These are phyloP conservation scores for Rhodamnia rubescens DNA, from an alignment of 345 rosid species.

Conservation along the genomic window DNA sequence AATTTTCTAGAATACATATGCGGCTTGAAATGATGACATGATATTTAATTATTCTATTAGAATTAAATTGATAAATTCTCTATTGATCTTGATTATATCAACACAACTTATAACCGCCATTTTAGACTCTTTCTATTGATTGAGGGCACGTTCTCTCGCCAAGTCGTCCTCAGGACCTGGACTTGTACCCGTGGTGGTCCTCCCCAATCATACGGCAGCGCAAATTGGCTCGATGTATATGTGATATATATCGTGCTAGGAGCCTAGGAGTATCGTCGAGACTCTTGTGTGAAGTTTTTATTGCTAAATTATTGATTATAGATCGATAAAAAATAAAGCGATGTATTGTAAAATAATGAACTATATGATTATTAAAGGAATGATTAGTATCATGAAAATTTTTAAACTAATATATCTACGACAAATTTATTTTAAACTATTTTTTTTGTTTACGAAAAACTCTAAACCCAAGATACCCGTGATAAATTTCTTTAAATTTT, in stretches of 20 bases:
- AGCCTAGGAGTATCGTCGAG: not conserved
- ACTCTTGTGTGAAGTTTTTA: not conserved
- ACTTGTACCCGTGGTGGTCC: not conserved
- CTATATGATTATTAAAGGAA: too few species aligned
- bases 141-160: too few species aligned
- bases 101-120: not conserved
- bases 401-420: too few species aligned
- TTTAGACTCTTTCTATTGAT: not conserved
- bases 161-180: not conserved
- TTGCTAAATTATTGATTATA: not conserved
- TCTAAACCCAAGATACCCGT: too few species aligned
- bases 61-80: not conserved
- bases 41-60: not conserved
- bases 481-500: too few species aligned
- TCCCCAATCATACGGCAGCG: not conserved
- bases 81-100: not conserved
- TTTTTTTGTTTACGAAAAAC: too few species aligned
- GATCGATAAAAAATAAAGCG: not conserved
- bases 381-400: too few species aligned
- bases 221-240: not conserved
- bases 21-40: fast-evolving
- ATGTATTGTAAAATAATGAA: too few species aligned
- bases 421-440: too few species aligned
- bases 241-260: not conserved
- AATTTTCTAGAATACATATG: not conserved